Percentiles rank a stretch among this genome's conserved stretches.
These are phyloP conservation scores for Beauveria brongniartii DNA, from an alignment of 2,329 filamentous ascomycete species.

Conservation along the genomic window DNA sequence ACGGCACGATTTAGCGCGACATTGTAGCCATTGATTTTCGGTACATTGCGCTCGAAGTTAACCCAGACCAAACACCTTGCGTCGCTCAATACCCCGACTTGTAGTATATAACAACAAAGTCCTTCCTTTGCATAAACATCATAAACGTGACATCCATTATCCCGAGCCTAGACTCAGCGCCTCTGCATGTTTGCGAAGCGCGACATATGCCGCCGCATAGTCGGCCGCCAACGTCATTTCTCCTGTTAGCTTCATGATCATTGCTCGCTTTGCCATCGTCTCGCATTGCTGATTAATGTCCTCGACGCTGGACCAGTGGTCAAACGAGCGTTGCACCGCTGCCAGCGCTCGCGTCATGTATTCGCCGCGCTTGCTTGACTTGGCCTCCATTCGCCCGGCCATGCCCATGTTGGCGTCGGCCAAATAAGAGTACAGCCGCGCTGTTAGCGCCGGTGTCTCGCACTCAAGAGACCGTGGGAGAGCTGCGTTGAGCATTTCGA, in stretches of 20 bases:
- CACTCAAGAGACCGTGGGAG: slow-evolving; percentile 72
- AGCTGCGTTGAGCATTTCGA: slow-evolving; percentile 55
- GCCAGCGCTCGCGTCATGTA: slow-evolving; percentile 50
- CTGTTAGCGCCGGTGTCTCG: slow-evolving; percentile 53
- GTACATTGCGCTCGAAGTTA: neutral
- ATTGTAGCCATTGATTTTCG: neutral
- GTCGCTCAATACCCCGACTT: neutral
- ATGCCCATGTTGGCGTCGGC: slow-evolving; percentile 74
- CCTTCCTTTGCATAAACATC: neutral
- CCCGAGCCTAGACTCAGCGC: slow-evolving; percentile 19
- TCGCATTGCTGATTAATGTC: slow-evolving; percentile 62
- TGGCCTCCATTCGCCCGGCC: slow-evolving; percentile 46
- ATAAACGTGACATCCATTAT: neutral
- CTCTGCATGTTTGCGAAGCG: slow-evolving; percentile 38
- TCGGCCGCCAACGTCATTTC: slow-evolving; percentile 57
- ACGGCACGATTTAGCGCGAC: neutral
- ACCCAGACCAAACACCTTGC: neutral
- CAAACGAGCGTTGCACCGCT: slow-evolving; percentile 55
- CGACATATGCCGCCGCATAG: slow-evolving; percentile 57
- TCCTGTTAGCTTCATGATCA: slow-evolving; percentile 62
- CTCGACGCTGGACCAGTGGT: slow-evolving; percentile 57
- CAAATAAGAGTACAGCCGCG: slow-evolving; percentile 59
- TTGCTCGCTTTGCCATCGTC: slow-evolving; percentile 74
- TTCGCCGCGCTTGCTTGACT: slow-evolving; percentile 42
- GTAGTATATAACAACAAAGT: neutral